Conservation (phyloP, 192 early-diverging fungal species). For the Allomyces macrogynus region DNA sequence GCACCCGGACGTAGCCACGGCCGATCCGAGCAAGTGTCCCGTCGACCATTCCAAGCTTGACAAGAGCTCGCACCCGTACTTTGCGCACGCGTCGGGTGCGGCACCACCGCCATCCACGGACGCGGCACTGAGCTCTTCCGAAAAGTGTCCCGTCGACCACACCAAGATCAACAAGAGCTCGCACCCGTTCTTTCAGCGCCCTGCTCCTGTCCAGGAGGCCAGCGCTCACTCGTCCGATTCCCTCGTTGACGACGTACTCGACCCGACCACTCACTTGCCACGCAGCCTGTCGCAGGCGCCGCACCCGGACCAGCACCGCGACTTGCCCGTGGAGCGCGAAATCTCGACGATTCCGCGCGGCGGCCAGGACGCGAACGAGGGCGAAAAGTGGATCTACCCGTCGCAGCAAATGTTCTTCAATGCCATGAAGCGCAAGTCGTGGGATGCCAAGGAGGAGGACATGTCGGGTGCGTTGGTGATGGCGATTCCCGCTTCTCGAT, state of each 20-base stretch:
- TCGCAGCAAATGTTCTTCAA: slow-evolving; percentile 93
- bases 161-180: slow-evolving; percentile 2
- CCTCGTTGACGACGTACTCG: slow-evolving; percentile 8
- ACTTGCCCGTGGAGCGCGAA: slow-evolving; percentile 42
- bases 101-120: too few relatives aligned
- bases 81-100: not conserved
- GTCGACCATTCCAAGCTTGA: slow-evolving; percentile 27
- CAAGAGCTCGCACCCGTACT: slow-evolving; percentile 23
- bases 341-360: slow-evolving; percentile 57
- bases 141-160: slow-evolving; percentile 35
- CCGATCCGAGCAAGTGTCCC: slow-evolving; percentile 17
- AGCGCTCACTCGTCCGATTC: too few relatives aligned
- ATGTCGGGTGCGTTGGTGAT: slow-evolving; percentile 20
- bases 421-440: slow-evolving; percentile 82
- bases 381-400: slow-evolving; percentile 65
- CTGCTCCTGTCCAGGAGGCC: too few relatives aligned
- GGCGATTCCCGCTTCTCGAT: not conserved
- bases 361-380: slow-evolving; percentile 22
- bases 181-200: not conserved
- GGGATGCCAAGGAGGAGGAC: slow-evolving; percentile 57
- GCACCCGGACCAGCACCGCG: slow-evolving; percentile 14
- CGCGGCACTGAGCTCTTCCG: too few relatives aligned
- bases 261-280: slow-evolving; percentile 46
- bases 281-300: slow-evolving; percentile 24
- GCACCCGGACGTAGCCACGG: too few relatives aligned